Evolutionary conservation across 768 basidiomycete species (phyloP).

Genomic region (Mycena belliarum): DNA sequence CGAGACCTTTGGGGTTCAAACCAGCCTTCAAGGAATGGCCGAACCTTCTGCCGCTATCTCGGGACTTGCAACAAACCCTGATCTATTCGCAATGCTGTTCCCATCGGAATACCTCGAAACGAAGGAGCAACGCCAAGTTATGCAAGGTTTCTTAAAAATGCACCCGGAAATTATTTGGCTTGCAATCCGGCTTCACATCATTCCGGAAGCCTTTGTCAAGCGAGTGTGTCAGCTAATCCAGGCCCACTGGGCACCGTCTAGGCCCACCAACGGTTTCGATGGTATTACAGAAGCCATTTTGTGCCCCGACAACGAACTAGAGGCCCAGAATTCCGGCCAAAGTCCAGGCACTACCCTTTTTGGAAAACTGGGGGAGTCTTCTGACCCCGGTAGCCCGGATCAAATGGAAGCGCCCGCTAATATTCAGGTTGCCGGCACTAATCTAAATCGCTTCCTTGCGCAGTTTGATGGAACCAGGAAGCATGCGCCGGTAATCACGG

Average conservation of each 20-base stretch:
- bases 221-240: neutral
- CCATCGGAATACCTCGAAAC: neutral
- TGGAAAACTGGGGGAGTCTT: too few relatives aligned
- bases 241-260: neutral
- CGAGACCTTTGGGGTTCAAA: too few relatives aligned
- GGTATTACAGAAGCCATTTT: neutral
- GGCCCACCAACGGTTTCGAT: neutral
- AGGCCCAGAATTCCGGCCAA: neutral
- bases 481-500: too few relatives aligned
- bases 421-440: too few relatives aligned
- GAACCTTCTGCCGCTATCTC: too few relatives aligned
- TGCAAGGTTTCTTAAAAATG: slow-evolving; percentile 1
- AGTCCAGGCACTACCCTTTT: too few relatives aligned
- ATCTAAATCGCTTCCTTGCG: too few relatives aligned
- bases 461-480: too few relatives aligned
- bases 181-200: neutral
- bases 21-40: too few relatives aligned
- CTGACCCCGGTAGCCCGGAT: too few relatives aligned
- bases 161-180: slow-evolving; percentile 2
- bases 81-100: neutral
- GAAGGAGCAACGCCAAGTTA: neutral
- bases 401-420: too few relatives aligned
- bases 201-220: neutral
- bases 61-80: too few relatives aligned
- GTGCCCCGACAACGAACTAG: neutral